Conservation (phyloP, 106 monocot genomes). For the Acanthochlamys bracteata region DNA sequence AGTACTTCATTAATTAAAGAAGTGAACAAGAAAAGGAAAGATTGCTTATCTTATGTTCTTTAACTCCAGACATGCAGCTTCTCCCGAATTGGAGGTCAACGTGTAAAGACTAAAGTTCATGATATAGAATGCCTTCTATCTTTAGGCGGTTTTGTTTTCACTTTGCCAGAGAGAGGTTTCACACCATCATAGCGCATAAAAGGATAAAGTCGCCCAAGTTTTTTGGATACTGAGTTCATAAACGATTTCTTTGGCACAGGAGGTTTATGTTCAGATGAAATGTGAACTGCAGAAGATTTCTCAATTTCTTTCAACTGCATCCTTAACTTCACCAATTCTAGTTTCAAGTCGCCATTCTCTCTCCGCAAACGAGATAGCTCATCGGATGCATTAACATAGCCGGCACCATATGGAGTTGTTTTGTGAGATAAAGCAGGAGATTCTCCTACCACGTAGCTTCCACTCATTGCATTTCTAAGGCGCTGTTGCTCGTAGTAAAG, state of each 20-base stretch:
- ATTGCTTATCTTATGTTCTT: no score
- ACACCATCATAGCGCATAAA: conserved; percentile 37
- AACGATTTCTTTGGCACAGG: conserved; percentile 69
- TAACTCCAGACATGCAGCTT: no score
- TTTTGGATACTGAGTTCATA: conserved; percentile 67
- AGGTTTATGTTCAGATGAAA: conserved; percentile 30
- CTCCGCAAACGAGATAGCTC: conserved; percentile 52
- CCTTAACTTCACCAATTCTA: conserved; percentile 50
- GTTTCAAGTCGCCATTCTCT: conserved; percentile 64
- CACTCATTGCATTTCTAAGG: conserved; percentile 18
- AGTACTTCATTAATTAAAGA: no score
- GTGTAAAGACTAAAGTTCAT: conserved; percentile 17
- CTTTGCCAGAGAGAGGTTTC: conserved; percentile 15
- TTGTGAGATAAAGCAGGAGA: conserved; percentile 38
- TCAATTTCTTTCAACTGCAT: conserved; percentile 35
- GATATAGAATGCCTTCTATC: conserved; percentile 77
- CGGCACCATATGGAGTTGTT: not conserved
- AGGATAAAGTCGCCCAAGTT: conserved; percentile 55
- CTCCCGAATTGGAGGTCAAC: no score
- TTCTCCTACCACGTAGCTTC: conserved; percentile 20
- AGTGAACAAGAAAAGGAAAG: no score
- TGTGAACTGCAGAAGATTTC: conserved; percentile 5
- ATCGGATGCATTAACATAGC: conserved; percentile 13
- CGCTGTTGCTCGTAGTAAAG: conserved; percentile 73
- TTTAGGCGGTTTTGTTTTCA: conserved; percentile 46